These are phyloP conservation scores for Globisporangium rhizosaccharum DNA, from an alignment of 352 stramenopile genomes.

Conservation along the genomic window DNA sequence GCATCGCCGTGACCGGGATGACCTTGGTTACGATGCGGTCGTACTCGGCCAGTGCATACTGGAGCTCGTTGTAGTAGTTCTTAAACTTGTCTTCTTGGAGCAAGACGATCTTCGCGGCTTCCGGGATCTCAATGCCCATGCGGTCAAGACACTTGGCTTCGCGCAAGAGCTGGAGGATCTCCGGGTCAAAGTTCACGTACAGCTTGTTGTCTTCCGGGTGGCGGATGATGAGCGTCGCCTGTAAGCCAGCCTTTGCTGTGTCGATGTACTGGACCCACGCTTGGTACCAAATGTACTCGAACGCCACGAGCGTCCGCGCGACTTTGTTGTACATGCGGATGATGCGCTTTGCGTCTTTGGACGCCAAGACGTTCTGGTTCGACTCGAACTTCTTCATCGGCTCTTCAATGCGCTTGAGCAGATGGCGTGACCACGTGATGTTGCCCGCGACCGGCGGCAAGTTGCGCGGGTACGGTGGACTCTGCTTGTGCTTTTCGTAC, in stretches of 20 bases:
- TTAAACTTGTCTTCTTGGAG: conserved; percentile 99
- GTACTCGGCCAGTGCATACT: conserved; percentile 96
- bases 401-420: conserved; percentile 98
- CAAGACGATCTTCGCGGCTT: conserved; percentile 97
- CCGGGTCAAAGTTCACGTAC: conserved; percentile 98
- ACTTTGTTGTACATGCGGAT: conserved; percentile 99
- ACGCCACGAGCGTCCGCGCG: conserved; percentile 95
- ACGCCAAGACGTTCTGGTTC: conserved; percentile 96
- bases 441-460: conserved; percentile 96
- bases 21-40: conserved; percentile 96
- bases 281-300: conserved; percentile 99
- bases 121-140: conserved; percentile 98
- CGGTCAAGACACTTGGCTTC: conserved; percentile 97
- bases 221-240: conserved; percentile 98
- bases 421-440: conserved; percentile 96
- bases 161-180: conserved; percentile 97
- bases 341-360: conserved; percentile 96
- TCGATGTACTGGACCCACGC: conserved; percentile 98
- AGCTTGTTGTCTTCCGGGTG: conserved; percentile 97
- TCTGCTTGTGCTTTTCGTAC: conserved; percentile 98
- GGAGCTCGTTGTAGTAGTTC: conserved; percentile 97
- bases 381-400: conserved; percentile 99
- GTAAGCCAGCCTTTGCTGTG: conserved; percentile 95
- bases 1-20: conserved; percentile 96
- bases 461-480: conserved; percentile 95